Conservation (phyloP, 2,329 filamentous ascomycete species). For the Phaeophleospora eucalypticola region DNA sequence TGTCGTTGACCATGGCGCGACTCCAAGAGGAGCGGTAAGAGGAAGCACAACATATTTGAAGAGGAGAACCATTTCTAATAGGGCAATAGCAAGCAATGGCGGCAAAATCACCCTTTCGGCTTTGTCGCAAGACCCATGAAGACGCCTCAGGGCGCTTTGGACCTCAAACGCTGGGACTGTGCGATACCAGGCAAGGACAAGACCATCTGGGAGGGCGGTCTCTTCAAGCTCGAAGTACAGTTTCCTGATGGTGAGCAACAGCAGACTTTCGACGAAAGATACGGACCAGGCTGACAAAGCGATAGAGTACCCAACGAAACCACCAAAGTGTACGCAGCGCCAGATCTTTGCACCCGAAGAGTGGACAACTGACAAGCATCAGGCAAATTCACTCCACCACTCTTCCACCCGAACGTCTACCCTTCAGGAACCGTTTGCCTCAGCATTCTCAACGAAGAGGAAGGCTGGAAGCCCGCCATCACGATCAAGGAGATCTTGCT, state of each 20-base stretch:
- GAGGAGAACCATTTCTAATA: conserved; percentile 11
- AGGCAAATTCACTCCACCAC: conserved; percentile 95
- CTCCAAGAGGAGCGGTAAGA: conserved; percentile 81
- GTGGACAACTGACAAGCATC: conserved; percentile 18
- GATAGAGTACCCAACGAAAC: conserved; percentile 95
- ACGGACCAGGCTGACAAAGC: conserved; percentile 9
- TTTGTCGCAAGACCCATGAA: conserved; percentile 90
- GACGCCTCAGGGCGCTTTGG: conserved; percentile 73
- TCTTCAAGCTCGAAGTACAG: conserved; percentile 88
- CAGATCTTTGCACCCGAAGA: background rate
- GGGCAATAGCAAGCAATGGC: conserved; percentile 79
- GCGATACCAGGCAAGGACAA: conserved; percentile 94
- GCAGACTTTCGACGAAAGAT: background rate
- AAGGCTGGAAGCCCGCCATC: conserved; percentile 97
- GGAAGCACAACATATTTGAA: background rate
- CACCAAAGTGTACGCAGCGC: conserved; percentile 79
- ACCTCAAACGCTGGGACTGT: conserved; percentile 95
- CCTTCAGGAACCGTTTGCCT: conserved; percentile 96
- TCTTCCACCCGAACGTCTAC: conserved; percentile 98
- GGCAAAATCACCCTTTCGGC: conserved; percentile 92
- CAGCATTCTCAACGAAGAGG: conserved; percentile 95
- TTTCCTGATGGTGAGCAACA: conserved; percentile 79
- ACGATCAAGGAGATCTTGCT: conserved; percentile 97
- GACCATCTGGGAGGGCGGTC: conserved; percentile 95
- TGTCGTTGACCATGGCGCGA: conserved; percentile 86